Base-by-base conservation (phyloP, 1,284 basidiomycete genomes). In the Leccinum fuscescens region DNA sequence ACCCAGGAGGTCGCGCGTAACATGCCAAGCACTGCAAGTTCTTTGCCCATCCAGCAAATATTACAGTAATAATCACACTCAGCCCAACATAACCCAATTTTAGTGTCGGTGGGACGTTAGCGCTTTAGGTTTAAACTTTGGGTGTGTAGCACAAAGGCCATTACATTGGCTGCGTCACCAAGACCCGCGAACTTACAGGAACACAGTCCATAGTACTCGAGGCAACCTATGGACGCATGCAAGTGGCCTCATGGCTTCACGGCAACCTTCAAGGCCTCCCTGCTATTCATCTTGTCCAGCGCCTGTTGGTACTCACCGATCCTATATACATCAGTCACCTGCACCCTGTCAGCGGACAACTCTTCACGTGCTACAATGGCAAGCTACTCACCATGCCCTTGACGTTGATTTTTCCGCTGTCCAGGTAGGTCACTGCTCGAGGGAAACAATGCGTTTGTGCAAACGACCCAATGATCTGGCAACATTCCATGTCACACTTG, bases 391-490 rank as follows among this genome's bases (percentile, higher is more conserved):
- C 92, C 88, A 94, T 92, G 51, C 91, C 92, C 73, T 89, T 88
- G 53, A 90, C 86, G 56, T 82, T 86, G 70, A 94, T 80, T 78
- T 90, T 93, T 39, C 91, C 89, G 65, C 84, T 86, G 68, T 94
- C 92, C 60, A 94, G 82, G 72, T 93, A 92, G 7, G 86, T 86
- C 56, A 94, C 86, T 11, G 91, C 90, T 51, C 92, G 86, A 59
- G 92, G 90, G 81, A 94, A 94, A 77, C 91, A 93, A 77, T 86
- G 84, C 6, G 85, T 88, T 72, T 92, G 92, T 7, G 90, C 86
- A 77, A 93, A 93, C 1, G 90, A 93, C 39, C 90, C 90, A 68
- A 93, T 88, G 69, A 93, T 91, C 88, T 89, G 62, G 15, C 57
- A 24, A 54, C 37, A 22, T 27, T 54, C 59, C 52, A 49, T 65